Evolutionary conservation across 805 yeast species (phyloP), one percentile per base, ranked within the genome.

Genomic region (Lachancea nothofagi): DNA sequence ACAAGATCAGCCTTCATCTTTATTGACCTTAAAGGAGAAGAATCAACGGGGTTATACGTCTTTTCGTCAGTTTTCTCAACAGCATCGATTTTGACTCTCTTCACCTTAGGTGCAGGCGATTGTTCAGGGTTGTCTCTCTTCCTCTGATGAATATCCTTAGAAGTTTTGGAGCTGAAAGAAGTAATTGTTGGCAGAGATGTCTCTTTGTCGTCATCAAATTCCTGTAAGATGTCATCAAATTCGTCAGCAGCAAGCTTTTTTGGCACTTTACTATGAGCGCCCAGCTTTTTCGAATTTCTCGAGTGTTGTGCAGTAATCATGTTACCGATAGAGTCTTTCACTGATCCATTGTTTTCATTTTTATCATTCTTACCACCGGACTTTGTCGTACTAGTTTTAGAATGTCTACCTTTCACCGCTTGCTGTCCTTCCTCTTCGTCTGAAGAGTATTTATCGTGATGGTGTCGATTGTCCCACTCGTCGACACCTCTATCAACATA

Each of bases 401-500:
- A 5, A 9, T 14, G 14, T 22, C 37, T 49, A 8, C 20, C 31
- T 22, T 38, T 50, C 6, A 48, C 51, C 2, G n/a, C n/a, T n/a
- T n/a, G n/a, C n/a, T n/a, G n/a, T n/a, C 38, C 57, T 3, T 59
- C 70, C 1, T 65, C 71, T 15, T 72, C 77, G 24, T 75, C 83
- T 29, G 76, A 82, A n/a, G 77, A 73, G 44, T 71, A 72, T 51
- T 74, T 75, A 38, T 69, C 64, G 30, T 72, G 74, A 39, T 69
- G 66, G 40, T 68, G 57, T 24, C 68, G 61, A 28, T 67, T 71
- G 43, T 80, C 94, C 89, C 95, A 87, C 44, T 87, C 95, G 52
- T 90, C 94, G 6, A 73, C 84, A 42, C 98, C 98, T 30, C 83
- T 83, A 52, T 93, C 97, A 1, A 87, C 89, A 55, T 90, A 90